Percentiles rank a stretch among this genome's conserved stretches.
Evolutionary conservation across 805 yeast genomes (phyloP).

Genomic region (Metschnikowia hibisci): DNA sequence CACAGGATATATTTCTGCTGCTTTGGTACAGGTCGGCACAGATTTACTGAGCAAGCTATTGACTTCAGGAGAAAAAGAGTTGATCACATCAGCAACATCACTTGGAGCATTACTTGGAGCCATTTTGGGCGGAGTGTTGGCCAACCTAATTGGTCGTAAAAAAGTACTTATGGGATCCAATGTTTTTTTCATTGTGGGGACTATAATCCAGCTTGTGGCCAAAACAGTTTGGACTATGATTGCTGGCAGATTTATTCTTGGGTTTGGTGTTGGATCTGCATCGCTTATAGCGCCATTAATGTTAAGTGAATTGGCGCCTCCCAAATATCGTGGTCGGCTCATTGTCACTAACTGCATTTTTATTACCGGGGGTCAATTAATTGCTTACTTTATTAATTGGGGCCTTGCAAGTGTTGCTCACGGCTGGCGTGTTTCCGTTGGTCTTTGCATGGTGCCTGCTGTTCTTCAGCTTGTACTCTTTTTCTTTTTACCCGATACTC

Average conservation of each 20-base stretch:
- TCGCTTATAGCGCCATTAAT: slow-evolving; percentile 92
- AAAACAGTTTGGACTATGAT: slow-evolving; percentile 87
- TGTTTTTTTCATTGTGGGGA: slow-evolving; percentile 77
- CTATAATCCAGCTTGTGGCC: slow-evolving; percentile 78
- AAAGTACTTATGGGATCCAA: slow-evolving; percentile 82
- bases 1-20: slow-evolving; percentile 94
- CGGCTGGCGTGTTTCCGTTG: slow-evolving; percentile 94
- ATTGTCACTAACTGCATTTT: slow-evolving; percentile 85
- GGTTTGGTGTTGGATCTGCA: slow-evolving; percentile 95
- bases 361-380: slow-evolving; percentile 90
- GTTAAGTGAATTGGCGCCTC: slow-evolving; percentile 89
- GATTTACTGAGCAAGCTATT: slow-evolving; percentile 54
- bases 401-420: slow-evolving; percentile 67
- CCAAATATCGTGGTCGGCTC: slow-evolving; percentile 84
- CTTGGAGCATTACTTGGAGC: slow-evolving; percentile 87
- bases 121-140: slow-evolving; percentile 70
- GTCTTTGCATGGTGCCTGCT: slow-evolving; percentile 86
- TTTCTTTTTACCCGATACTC: slow-evolving; percentile 90
- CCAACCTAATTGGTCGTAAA: slow-evolving; percentile 83
- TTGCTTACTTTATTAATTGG: slow-evolving; percentile 93
- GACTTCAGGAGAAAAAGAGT: slow-evolving; percentile 76
- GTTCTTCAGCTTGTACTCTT: slow-evolving; percentile 71
- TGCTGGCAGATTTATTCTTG: slow-evolving; percentile 87
- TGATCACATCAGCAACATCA: slow-evolving; percentile 92
- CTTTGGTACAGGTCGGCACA: slow-evolving; percentile 78